phyloP scores from a whole-genome alignment of 768 basidiomycete genomes.

The Lentinula sp. region DNA sequence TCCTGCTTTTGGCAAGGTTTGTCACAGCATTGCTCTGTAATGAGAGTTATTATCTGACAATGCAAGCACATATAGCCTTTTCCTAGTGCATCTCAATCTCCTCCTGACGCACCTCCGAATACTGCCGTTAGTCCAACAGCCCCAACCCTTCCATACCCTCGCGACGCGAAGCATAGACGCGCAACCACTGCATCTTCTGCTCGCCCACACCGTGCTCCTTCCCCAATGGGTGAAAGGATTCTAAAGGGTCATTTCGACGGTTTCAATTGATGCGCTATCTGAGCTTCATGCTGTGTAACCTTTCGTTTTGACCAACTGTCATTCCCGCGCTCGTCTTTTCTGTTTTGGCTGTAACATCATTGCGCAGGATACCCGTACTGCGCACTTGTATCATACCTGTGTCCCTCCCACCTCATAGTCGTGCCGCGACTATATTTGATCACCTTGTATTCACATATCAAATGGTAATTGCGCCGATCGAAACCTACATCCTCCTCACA shows the following conservation, averaged over 20 bases:
- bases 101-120: constrained; percentile 42
- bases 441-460: neutral
- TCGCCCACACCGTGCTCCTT: constrained; percentile 62
- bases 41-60: constrained; percentile 8
- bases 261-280: constrained; percentile 52
- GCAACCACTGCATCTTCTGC: constrained; percentile 54
- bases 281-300: neutral
- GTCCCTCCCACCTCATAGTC: neutral
- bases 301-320: constrained; percentile 4
- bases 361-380: constrained; percentile 31
- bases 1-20: constrained; percentile 43
- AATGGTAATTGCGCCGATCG: neutral
- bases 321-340: constrained; percentile 15
- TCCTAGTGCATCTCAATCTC: constrained; percentile 20
- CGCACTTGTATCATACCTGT: constrained; percentile 6
- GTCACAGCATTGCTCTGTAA: constrained; percentile 14
- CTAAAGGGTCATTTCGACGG: constrained; percentile 90
- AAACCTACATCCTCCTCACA: neutral
- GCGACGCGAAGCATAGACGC: constrained; percentile 38
- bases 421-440: neutral
- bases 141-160: constrained; percentile 21
- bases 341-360: neutral
- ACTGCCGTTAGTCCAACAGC: constrained; percentile 36
- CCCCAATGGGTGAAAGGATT: constrained; percentile 88
- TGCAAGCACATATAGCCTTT: constrained; percentile 18